A percentile compares a stretch with the other conserved stretches of the same genome.
Conservation (phyloP, 1,139 yeast genomes). For the Yamadazyma dendronema region DNA sequence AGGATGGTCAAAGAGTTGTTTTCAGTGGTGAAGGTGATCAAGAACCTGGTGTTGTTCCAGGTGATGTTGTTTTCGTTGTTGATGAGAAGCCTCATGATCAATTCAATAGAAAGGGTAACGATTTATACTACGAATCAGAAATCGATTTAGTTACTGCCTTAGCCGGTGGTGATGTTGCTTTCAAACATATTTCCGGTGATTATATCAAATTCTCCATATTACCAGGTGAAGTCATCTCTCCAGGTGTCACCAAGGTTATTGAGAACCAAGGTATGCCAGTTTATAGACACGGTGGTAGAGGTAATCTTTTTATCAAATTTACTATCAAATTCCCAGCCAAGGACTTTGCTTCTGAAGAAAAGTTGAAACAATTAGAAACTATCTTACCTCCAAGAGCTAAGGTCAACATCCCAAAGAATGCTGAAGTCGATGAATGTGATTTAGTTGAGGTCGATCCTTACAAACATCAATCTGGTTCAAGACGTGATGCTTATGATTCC, state of each 20-base stretch:
- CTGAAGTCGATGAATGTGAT: slow-evolving; percentile 81
- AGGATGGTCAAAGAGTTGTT: slow-evolving; percentile 85
- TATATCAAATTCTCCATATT: slow-evolving; percentile 76
- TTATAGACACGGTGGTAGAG: slow-evolving; percentile 71
- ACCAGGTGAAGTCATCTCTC: slow-evolving; percentile 93
- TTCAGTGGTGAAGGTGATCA: slow-evolving; percentile 98
- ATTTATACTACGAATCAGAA: slow-evolving; percentile 81
- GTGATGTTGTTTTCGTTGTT: slow-evolving; percentile 90
- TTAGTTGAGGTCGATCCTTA: slow-evolving; percentile 60
- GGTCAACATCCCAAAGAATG: slow-evolving; percentile 56
- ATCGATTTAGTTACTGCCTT: slow-evolving; percentile 90
- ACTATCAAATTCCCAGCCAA: slow-evolving; percentile 68
- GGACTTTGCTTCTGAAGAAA: slow-evolving; percentile 64
- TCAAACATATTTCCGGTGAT: slow-evolving; percentile 87
- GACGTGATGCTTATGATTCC: slow-evolving; percentile 59
- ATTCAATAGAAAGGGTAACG: slow-evolving; percentile 88
- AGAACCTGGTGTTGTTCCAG: slow-evolving; percentile 92
- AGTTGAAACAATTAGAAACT: slow-evolving; percentile 60
- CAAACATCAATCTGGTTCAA: slow-evolving; percentile 50
- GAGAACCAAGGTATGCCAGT: slow-evolving; percentile 97
- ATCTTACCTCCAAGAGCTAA: slow-evolving; percentile 66
- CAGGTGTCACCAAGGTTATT: slow-evolving; percentile 77
- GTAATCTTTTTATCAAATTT: slow-evolving; percentile 71
- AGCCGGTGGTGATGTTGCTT: slow-evolving; percentile 90
- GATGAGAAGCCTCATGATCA: slow-evolving; percentile 82